Percentiles rank a stretch among this genome's conserved stretches.
Conservation (phyloP, 225 moss, liverwort and hornwort species). For the Polytrichum commune region DNA sequence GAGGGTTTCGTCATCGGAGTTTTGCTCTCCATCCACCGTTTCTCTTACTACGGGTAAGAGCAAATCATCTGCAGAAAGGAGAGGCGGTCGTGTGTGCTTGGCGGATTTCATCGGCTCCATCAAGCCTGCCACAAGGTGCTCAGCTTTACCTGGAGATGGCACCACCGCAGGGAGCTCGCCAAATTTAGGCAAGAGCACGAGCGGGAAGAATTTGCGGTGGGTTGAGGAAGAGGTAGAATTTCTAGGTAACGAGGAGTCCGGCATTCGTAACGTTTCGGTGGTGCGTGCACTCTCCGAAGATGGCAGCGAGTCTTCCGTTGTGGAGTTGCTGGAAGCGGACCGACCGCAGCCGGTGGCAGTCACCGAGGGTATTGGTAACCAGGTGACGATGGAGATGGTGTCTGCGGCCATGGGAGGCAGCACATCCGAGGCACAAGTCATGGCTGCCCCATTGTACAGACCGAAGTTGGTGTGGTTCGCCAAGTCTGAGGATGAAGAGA, state of each 20-base stretch:
- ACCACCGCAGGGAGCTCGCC: not conserved
- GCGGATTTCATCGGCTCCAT: conserved; percentile 2
- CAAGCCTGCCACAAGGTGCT: conserved; percentile 14
- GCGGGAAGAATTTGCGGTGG: conserved; percentile 42
- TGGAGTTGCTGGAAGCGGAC: conserved; percentile 34
- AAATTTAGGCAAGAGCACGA: conserved; percentile 7
- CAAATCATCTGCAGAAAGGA: conserved; percentile 1
- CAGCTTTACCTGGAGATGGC: conserved; percentile 32
- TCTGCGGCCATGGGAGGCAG: conserved; percentile 16
- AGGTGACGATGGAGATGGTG: conserved; percentile 30
- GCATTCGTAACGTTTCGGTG: conserved; percentile 22
- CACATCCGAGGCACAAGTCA: conserved; percentile 28
- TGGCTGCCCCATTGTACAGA: conserved; percentile 54
- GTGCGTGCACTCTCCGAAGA: conserved; percentile 41
- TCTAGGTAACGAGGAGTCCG: conserved; percentile 8
- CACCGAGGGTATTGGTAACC: conserved; percentile 13
- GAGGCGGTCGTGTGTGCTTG: not conserved
- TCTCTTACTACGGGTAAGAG: conserved; percentile 1
- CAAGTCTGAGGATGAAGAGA: conserved; percentile 75
- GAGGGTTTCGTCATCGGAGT: conserved; percentile 14
- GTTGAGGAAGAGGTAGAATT: conserved; percentile 43
- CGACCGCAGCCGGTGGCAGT: conserved; percentile 33
- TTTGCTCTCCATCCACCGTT: conserved; percentile 16
- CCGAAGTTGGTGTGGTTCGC: conserved; percentile 87
- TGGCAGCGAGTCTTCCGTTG: not conserved